These are phyloP conservation scores for Sparassis latifolia DNA, from an alignment of 1,284 basidiomycete genomes.

Conservation along the genomic window DNA sequence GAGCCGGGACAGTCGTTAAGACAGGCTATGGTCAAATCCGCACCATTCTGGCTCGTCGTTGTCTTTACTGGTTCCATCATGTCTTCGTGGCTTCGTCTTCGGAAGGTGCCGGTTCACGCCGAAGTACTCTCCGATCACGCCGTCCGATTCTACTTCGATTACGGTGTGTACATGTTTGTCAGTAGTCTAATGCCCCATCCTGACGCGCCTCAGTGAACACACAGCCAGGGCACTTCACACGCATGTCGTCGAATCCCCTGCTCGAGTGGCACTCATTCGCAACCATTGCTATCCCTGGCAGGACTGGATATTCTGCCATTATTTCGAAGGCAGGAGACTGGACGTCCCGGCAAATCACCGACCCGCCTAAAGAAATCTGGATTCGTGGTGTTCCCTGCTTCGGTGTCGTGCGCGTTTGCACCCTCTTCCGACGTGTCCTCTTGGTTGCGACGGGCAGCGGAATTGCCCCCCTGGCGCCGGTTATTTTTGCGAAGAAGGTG, in stretches of 20 bases:
- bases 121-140: conserved; percentile 51
- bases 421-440: conserved; percentile 48
- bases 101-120: conserved; percentile 43
- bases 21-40: conserved; percentile 32
- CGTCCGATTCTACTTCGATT: conserved; percentile 49
- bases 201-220: conserved; percentile 29
- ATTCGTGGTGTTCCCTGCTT: conserved; percentile 47
- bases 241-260: conserved; percentile 45
- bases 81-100: conserved; percentile 46
- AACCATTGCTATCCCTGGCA: conserved; percentile 44
- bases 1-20: conserved; percentile 30
- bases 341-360: conserved; percentile 42
- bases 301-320: conserved; percentile 47
- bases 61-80: conserved; percentile 46
- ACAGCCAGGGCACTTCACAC: conserved; percentile 45
- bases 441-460: conserved; percentile 56
- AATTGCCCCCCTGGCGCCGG: conserved; percentile 51
- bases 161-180: conserved; percentile 24
- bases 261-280: conserved; percentile 59
- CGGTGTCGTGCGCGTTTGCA: conserved; percentile 48
- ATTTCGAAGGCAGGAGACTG: conserved; percentile 56
- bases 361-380: conserved; percentile 47
- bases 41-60: conserved; percentile 49
- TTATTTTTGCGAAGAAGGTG: conserved; percentile 40
- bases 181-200: neutral